Conservation (phyloP, 2,329 filamentous ascomycete genomes). For the Bertia moriformis region DNA sequence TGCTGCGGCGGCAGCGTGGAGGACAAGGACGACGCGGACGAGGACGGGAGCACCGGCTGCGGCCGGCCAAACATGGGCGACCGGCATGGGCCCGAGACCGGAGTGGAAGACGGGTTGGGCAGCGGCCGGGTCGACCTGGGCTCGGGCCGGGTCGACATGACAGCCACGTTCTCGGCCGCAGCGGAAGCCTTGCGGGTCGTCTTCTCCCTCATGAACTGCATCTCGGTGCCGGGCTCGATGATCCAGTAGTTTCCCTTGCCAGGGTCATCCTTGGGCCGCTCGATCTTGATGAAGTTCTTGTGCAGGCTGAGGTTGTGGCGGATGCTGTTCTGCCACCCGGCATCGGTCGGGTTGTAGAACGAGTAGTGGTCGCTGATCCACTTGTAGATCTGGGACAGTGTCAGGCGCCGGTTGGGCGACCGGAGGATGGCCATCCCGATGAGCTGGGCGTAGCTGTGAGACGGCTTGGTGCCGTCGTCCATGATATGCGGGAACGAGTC, state of each 20-base stretch:
- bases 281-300: constrained; percentile 91
- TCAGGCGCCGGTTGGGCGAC: constrained; percentile 68
- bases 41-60: no score
- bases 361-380: constrained; percentile 95
- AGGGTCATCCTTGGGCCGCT: constrained; percentile 88
- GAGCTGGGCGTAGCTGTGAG: constrained; percentile 83
- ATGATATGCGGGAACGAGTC: constrained; percentile 68
- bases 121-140: no score
- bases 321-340: constrained; percentile 98
- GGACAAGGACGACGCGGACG: constrained; percentile 20
- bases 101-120: constrained; percentile 18
- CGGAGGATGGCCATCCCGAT: constrained; percentile 95
- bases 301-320: constrained; percentile 93
- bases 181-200: constrained; percentile 41
- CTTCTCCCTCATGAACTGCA: constrained; percentile 81
- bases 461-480: constrained; percentile 79
- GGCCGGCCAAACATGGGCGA: constrained; percentile 5
- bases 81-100: constrained; percentile 6
- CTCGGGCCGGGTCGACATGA: constrained; percentile 41
- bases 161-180: constrained; percentile 39
- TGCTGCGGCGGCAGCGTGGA: constrained; percentile 13
- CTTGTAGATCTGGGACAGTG: constrained; percentile 91
- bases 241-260: constrained; percentile 97
- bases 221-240: constrained; percentile 75
- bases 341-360: constrained; percentile 72